Conservation (phyloP, 2,329 filamentous ascomycete genomes). For the Sclerotiophoma versabilis region DNA sequence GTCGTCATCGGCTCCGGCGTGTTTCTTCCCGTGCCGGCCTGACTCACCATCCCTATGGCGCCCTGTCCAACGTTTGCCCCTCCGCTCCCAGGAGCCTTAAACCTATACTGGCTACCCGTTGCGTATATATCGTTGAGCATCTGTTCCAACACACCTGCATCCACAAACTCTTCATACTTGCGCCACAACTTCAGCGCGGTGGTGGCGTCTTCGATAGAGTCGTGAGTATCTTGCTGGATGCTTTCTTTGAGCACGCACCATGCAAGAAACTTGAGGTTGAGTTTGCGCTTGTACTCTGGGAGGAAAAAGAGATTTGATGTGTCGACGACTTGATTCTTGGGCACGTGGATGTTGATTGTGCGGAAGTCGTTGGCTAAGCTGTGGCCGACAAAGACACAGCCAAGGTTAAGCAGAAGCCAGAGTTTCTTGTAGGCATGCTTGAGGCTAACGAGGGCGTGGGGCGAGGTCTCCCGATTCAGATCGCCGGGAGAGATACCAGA, state of each 20-base stretch:
- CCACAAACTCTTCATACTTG: constrained; percentile 88
- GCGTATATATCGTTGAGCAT: constrained; percentile 88
- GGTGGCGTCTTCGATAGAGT: constrained; percentile 92
- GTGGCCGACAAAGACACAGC: constrained; percentile 92
- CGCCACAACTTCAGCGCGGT: constrained; percentile 88
- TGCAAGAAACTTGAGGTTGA: constrained; percentile 89
- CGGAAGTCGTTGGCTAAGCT: constrained; percentile 95
- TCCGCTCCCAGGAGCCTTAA: constrained; percentile 44
- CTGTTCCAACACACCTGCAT: constrained; percentile 81
- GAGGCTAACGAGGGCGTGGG: constrained; percentile 82
- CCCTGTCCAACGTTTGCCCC: constrained; percentile 13
- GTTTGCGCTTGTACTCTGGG: constrained; percentile 78
- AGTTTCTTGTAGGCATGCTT: constrained; percentile 98
- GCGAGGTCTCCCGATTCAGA: constrained; percentile 77
- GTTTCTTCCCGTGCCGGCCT: constrained; percentile 52
- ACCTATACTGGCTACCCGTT: constrained; percentile 63
- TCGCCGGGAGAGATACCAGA: constrained; percentile 90
- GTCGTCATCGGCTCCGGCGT: constrained; percentile 65
- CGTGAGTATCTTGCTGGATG: constrained; percentile 91
- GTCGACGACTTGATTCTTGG: constrained; percentile 88
- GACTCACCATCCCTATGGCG: constrained; percentile 15
- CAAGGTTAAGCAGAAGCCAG: constrained; percentile 93
- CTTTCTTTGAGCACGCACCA: constrained; percentile 88
- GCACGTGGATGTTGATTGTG: constrained; percentile 97
- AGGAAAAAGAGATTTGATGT: constrained; percentile 93